Percentiles rank a stretch among this genome's conserved stretches.
phyloP scores from a whole-genome alignment of 306 rosid genomes.

The Cicer yamashitae region DNA sequence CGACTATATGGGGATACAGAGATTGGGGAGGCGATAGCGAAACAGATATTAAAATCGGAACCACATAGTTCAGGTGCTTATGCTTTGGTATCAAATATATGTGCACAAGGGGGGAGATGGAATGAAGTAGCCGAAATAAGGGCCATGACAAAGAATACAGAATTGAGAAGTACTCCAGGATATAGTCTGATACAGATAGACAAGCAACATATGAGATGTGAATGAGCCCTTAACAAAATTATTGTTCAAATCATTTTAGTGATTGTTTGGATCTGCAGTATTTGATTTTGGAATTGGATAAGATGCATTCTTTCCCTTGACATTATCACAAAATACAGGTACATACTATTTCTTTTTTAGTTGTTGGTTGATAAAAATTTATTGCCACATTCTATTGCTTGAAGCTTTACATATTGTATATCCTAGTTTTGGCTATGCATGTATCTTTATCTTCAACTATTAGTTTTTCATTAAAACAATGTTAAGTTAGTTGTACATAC shows the following conservation, averaged over 20 bases:
- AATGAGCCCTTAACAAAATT: conserved; percentile 29
- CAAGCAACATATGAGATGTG: conserved; percentile 14
- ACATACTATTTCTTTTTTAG: conserved; percentile 7
- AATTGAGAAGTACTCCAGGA: conserved; percentile 48
- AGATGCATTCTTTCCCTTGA: neutral
- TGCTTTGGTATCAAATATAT: conserved; percentile 48
- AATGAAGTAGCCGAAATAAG: conserved; percentile 54
- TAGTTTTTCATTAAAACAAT: neutral
- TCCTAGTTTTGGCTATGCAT: neutral
- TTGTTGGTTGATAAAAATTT: neutral
- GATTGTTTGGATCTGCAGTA: neutral
- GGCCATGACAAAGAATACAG: conserved; percentile 42
- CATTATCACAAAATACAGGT: conserved; percentile 12
- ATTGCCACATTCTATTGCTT: neutral
- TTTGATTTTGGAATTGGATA: neutral
- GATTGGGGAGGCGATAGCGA: conserved; percentile 48
- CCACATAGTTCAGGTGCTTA: conserved; percentile 46
- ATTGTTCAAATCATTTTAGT: conserved; percentile 3
- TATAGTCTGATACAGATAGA: conserved; percentile 51
- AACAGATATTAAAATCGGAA: conserved; percentile 48
- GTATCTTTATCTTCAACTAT: conserved; percentile 23
- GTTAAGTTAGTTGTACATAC: neutral
- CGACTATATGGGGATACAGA: conserved; percentile 53
- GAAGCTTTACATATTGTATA: conserved; percentile 8
- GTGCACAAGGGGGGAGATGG: conserved; percentile 61